Conservation (phyloP, 176 grass and related monocot species). For the Cenchrus fungigraminus region DNA sequence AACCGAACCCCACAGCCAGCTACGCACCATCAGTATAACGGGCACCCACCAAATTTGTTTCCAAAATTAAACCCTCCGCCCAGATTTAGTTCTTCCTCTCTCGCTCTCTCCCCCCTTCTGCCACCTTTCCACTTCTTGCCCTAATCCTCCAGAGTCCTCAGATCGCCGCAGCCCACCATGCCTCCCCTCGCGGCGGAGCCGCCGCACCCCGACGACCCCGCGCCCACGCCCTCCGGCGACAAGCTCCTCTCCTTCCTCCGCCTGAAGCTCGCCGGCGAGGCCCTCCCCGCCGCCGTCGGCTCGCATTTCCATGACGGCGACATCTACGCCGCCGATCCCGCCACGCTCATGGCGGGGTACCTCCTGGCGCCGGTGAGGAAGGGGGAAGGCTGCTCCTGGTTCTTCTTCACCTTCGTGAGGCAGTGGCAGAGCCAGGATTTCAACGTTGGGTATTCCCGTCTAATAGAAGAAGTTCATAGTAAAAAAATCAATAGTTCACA, state of each 20-base stretch:
- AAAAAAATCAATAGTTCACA: no score
- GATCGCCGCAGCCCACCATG: background rate
- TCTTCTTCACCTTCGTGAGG: constrained; percentile 15
- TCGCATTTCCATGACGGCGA: background rate
- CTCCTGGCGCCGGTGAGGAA: background rate
- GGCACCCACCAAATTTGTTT: no score
- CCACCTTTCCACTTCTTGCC: no score
- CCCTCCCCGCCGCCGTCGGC: background rate
- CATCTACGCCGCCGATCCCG: background rate
- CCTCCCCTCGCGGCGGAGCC: background rate
- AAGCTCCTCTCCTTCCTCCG: background rate
- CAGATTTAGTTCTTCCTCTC: no score
- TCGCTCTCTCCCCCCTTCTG: no score
- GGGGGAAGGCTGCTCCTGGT: background rate
- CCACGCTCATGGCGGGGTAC: background rate
- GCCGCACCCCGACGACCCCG: background rate
- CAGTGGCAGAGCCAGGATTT: no score
- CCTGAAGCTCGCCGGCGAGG: background rate
- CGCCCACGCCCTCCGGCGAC: background rate
- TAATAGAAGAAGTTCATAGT: no score
- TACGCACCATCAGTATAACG: no score
- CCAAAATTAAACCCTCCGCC: no score
- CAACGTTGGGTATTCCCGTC: no score
- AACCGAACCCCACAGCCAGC: no score
- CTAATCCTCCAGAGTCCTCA: no score